phyloP scores from a whole-genome alignment of 345 rosid genomes.

The Hibiscus syriacus region DNA sequence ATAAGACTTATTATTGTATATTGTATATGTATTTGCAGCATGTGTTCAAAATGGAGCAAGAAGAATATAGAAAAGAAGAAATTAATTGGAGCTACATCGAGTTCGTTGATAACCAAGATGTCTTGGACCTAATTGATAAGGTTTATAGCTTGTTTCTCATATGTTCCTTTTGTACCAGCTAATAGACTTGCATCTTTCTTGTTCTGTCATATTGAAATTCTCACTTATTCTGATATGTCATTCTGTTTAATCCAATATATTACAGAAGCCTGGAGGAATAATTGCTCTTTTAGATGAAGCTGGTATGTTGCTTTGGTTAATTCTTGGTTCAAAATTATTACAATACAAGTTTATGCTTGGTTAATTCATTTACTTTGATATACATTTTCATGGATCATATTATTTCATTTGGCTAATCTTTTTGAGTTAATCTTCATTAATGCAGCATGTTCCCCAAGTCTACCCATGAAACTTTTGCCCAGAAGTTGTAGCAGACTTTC shows the following conservation, averaged over 20 bases:
- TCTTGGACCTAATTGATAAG: no score
- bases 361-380: no score
- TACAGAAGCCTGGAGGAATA: slow-evolving; percentile 83
- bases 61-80: no score
- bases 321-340: slow-evolving; percentile 3
- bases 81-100: slow-evolving; percentile 76
- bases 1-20: no score
- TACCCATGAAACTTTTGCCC: no score
- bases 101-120: slow-evolving; percentile 72
- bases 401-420: background rate
- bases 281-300: slow-evolving; percentile 70
- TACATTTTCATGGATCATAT: background rate
- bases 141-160: slow-evolving; percentile 21
- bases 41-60: no score
- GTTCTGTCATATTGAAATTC: background rate
- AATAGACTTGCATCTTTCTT: background rate
- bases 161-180: background rate
- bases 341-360: background rate
- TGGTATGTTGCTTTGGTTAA: slow-evolving; percentile 33
- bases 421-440: background rate
- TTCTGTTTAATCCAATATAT: background rate
- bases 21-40: no score
- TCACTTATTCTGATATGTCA: background rate
- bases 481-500: no score
- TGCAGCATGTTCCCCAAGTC: slow-evolving; percentile 87